Evolutionary conservation across 2,329 filamentous ascomycete species (phyloP).

Genomic region (Talaromyces marneffei): DNA sequence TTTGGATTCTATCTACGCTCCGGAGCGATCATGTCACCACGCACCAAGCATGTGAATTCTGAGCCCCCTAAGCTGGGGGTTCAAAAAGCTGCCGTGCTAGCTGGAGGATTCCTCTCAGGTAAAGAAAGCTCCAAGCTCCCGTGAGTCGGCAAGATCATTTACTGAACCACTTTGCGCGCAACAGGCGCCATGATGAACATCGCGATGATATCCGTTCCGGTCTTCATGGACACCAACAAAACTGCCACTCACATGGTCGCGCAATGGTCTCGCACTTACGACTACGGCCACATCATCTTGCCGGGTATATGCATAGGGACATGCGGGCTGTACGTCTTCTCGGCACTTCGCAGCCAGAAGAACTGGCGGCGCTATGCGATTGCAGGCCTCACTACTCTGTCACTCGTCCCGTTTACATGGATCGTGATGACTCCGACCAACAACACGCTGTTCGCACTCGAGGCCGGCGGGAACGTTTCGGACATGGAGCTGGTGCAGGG

Average conservation of each 20-base stretch:
- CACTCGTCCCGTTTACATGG: constrained; percentile 36
- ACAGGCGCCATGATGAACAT: constrained; percentile 40
- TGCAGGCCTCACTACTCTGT: constrained; percentile 25
- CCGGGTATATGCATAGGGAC: constrained; percentile 26
- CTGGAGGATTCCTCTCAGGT: neutral
- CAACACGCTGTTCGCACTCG: constrained; percentile 23
- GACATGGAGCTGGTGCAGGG: neutral
- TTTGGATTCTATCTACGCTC: neutral
- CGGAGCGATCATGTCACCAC: neutral
- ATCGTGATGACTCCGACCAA: constrained; percentile 33
- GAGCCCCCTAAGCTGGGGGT: neutral
- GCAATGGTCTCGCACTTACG: constrained; percentile 32
- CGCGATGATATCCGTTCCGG: constrained; percentile 42
- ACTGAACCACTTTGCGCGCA: neutral
- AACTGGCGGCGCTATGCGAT: constrained; percentile 16
- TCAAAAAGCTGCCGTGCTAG: neutral
- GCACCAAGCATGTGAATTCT: neutral
- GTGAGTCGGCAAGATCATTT: neutral
- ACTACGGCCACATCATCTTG: constrained; percentile 29
- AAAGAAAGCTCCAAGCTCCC: neutral
- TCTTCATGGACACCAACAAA: constrained; percentile 15
- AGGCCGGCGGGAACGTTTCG: neutral
- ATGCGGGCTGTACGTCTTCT: constrained; percentile 19
- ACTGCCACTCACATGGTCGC: constrained; percentile 22
- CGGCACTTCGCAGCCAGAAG: neutral